phyloP scores from a whole-genome alignment of 257 asterid species.

The Mitragyna speciosa region DNA sequence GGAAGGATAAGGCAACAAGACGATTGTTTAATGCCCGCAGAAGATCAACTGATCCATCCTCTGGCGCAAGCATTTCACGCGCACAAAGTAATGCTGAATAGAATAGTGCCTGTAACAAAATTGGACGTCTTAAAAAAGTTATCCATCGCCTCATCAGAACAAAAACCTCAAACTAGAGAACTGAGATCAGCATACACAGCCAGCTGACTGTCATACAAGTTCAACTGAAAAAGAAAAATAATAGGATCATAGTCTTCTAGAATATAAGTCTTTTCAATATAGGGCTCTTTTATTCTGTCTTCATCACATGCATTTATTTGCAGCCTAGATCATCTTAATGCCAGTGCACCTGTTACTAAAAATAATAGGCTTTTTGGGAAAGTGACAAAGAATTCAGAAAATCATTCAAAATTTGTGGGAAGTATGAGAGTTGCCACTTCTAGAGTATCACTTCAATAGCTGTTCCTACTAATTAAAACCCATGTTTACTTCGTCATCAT shows the following conservation, averaged over 20 bases:
- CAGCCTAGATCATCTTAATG: not conserved
- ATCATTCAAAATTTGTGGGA: not conserved
- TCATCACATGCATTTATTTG: not conserved
- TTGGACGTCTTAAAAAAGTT: not conserved
- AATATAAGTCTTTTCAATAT: not conserved
- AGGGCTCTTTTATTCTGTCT: not conserved
- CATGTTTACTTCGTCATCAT: conserved; percentile 1
- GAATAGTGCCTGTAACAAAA: conserved; percentile 58
- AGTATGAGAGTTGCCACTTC: not conserved
- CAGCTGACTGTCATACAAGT: not conserved
- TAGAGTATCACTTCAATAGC: too few species aligned
- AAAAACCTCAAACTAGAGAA: not conserved
- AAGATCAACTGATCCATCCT: conserved; percentile 68
- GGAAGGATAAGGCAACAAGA: conserved; percentile 70
- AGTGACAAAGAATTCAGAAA: not conserved
- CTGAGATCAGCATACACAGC: not conserved
- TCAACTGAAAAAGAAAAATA: not conserved
- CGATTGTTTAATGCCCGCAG: conserved; percentile 67
- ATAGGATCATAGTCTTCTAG: not conserved
- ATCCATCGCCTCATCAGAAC: not conserved
- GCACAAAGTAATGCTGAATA: conserved; percentile 69
- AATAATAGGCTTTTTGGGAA: not conserved
- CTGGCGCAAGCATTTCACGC: conserved; percentile 72
- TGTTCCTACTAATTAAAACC: too few species aligned
- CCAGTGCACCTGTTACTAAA: not conserved